Evolutionary conservation across 805 yeast genomes (phyloP).

Genomic region (Cyberlindnera maclurae): DNA sequence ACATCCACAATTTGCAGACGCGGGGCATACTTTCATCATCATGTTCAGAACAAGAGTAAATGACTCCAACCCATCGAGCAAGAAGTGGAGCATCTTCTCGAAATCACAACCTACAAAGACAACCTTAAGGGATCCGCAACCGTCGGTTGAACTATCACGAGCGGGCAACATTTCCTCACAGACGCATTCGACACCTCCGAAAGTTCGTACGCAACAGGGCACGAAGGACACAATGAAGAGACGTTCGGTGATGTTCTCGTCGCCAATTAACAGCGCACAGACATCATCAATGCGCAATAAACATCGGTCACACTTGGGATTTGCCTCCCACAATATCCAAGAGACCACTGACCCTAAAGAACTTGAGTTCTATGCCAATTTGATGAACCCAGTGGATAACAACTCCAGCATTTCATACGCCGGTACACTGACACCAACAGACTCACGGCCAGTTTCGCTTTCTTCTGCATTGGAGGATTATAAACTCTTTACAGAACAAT

Average conservation of each 20-base stretch:
- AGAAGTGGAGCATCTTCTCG: slow-evolving; percentile 2
- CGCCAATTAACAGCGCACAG: not conserved
- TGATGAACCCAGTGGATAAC: slow-evolving; percentile 1
- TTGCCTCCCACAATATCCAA: slow-evolving; percentile 6
- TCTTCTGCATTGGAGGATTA: slow-evolving; percentile 19
- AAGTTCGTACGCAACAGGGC: not conserved
- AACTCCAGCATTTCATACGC: too few species aligned
- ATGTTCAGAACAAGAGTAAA: slow-evolving; percentile 1
- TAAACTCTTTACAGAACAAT: slow-evolving; percentile 13
- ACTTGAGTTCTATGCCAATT: slow-evolving; percentile 15
- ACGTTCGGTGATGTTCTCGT: slow-evolving; percentile 1
- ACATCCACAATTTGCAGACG: not conserved
- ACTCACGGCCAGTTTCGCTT: not conserved
- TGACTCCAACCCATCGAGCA: not conserved
- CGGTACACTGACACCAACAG: too few species aligned
- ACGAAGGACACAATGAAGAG: slow-evolving; percentile 1
- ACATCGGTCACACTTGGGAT: slow-evolving; percentile 12
- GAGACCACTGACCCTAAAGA: slow-evolving; percentile 17
- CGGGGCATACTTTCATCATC: not conserved
- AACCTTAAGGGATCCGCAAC: not conserved
- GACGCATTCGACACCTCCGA: not conserved
- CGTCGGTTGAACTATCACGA: not conserved
- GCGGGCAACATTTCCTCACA: not conserved
- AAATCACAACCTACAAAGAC: not conserved
- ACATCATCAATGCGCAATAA: slow-evolving; percentile 4